Conservation (phyloP, 2,329 filamentous ascomycete species). For the Ascochyta lentis region DNA sequence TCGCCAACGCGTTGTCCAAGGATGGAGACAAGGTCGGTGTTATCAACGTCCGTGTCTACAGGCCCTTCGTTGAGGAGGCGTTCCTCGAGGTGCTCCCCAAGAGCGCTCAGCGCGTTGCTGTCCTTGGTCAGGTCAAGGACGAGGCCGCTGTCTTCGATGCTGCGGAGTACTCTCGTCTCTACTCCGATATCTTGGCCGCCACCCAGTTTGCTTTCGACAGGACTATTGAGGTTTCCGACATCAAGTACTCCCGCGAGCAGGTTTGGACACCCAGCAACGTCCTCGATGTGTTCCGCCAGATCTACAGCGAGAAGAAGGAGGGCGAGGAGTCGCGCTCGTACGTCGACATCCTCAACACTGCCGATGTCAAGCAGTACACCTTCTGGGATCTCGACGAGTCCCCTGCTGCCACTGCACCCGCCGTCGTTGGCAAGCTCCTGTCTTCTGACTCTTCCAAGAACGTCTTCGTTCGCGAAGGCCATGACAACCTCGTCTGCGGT, state of each 20-base stretch:
- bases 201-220: constrained; percentile 71
- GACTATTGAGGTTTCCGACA: constrained; percentile 73
- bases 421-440: constrained; percentile 65
- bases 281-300: constrained; percentile 56
- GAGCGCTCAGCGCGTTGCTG: constrained; percentile 76
- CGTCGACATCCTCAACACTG: constrained; percentile 60
- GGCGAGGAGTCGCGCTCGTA: constrained; percentile 53
- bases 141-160: constrained; percentile 75
- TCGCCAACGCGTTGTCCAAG: constrained; percentile 74
- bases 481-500: constrained; percentile 72
- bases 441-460: constrained; percentile 67
- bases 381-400: constrained; percentile 94
- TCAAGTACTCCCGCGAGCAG: constrained; percentile 85
- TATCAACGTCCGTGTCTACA: constrained; percentile 90
- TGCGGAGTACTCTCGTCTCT: constrained; percentile 82
- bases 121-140: constrained; percentile 86
- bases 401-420: constrained; percentile 67
- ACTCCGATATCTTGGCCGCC: constrained; percentile 87
- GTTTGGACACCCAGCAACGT: constrained; percentile 67
- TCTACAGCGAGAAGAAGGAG: constrained; percentile 51
- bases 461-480: constrained; percentile 63
- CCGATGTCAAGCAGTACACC: constrained; percentile 78
- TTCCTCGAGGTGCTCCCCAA: constrained; percentile 83
- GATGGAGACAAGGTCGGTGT: constrained; percentile 82
- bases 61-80: constrained; percentile 92